Conservation (phyloP, 495 filamentous ascomycete genomes). For the Chaetomium cochliodes region DNA sequence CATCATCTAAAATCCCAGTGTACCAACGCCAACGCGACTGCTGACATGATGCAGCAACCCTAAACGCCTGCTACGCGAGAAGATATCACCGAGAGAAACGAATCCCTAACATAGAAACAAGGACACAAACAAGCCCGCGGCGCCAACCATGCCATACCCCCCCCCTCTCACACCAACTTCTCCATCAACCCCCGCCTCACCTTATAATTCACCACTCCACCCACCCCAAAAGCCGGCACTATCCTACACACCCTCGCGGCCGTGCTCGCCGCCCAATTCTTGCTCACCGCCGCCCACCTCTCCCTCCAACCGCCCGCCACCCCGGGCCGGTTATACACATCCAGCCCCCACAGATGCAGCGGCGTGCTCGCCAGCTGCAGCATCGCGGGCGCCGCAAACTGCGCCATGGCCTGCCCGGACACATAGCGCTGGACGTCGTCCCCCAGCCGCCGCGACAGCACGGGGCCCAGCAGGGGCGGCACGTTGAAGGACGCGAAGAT, state of each 20-base stretch:
- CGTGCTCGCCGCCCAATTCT: slow-evolving; percentile 75
- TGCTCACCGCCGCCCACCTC: slow-evolving; percentile 61
- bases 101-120: neutral
- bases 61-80: slow-evolving; percentile 2
- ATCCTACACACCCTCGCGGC: slow-evolving; percentile 86
- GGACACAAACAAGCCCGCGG: neutral
- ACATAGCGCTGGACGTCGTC: slow-evolving; percentile 43
- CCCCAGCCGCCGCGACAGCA: slow-evolving; percentile 54
- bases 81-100: neutral
- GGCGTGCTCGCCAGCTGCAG: slow-evolving; percentile 84
- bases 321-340: slow-evolving; percentile 76
- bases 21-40: slow-evolving; percentile 17
- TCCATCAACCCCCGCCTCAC: slow-evolving; percentile 59
- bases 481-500: slow-evolving; percentile 95
- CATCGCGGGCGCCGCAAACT: slow-evolving; percentile 76
- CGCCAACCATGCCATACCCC: neutral
- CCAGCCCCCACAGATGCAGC: slow-evolving; percentile 82
- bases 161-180: slow-evolving; percentile 32
- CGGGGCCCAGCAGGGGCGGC: slow-evolving; percentile 70
- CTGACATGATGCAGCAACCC: neutral
- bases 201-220: slow-evolving; percentile 81
- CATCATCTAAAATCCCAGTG: slow-evolving; percentile 9
- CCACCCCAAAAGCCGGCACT: slow-evolving; percentile 89
- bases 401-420: slow-evolving; percentile 60
- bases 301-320: slow-evolving; percentile 50